Conservation (phyloP, 345 rosid species). For the Eucalyptus marginata region DNA sequence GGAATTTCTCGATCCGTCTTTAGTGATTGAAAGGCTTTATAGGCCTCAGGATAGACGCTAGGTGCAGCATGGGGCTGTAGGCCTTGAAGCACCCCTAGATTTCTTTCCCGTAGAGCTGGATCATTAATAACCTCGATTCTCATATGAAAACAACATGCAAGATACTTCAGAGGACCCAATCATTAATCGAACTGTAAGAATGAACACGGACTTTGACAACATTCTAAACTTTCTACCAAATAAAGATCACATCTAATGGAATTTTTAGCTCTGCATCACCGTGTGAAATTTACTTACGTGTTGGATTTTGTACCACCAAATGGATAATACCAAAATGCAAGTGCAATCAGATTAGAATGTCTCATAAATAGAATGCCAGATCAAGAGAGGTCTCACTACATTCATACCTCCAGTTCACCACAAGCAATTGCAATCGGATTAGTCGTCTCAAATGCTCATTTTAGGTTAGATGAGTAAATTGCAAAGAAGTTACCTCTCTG, state of each 20-base stretch:
- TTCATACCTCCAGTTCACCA: no score
- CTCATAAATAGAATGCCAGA: no score
- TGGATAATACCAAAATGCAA: no score
- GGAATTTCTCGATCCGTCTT: constrained; percentile 55
- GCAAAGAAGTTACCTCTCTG: constrained; percentile 27
- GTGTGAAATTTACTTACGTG: no score
- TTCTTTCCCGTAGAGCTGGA: constrained; percentile 49
- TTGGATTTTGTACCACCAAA: no score
- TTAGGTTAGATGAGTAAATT: no score
- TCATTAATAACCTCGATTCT: constrained; percentile 49
- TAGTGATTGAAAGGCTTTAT: constrained; percentile 44
- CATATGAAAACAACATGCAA: background rate
- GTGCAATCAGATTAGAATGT: no score
- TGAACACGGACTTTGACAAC: background rate
- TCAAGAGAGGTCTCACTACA: no score
- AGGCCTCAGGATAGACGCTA: constrained; percentile 28
- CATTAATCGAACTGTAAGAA: background rate
- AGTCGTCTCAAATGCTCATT: no score
- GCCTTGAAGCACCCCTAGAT: constrained; percentile 79
- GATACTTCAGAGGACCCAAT: background rate
- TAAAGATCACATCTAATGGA: no score
- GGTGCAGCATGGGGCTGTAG: constrained; percentile 38
- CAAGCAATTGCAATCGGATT: no score
- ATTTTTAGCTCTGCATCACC: no score
- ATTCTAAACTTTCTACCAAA: background rate